Evolutionary conservation across 441 rosid species (phyloP), one percentile per base, ranked within the genome.

Genomic region (Eutrema salsugineum): DNA sequence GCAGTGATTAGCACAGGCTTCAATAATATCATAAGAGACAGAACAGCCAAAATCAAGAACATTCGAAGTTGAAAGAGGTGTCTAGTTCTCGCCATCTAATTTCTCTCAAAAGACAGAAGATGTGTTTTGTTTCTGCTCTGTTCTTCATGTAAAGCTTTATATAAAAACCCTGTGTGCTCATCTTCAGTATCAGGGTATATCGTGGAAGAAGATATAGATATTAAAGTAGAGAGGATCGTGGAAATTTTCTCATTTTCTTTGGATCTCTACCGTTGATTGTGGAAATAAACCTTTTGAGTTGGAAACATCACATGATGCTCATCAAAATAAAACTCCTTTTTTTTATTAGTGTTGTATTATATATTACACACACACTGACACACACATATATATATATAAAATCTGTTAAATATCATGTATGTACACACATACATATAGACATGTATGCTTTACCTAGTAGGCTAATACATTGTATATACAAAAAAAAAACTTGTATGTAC

Each of bases 221-320:
- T 54, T 68, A 68, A 53, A 75, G 36, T 20, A 51, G 43, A 61
- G 27, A 43, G 7, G 60, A 63, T 63, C 38, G 38, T 32, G 58
- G 73, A 43, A 40, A 39, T 11, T 46, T 50, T 55, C 16, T 36
- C 55, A 15, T 22, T 15, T n/a, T 15, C 75, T 76, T 76, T 76
- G n/a, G 19, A 76, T 76, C 22, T n/a, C 32, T 56, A 56, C 79
- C 79, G 75, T 76, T 76, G 75, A 70, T 69, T 76, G 79, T 76
- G 75, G 79, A 40, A 44, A 20, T 16, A 46, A 68, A 24, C 44
- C 73, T 63, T 76, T 76, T 55, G 71, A 9, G 75, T 75, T 76
- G 75, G 70, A 69, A 60, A 47, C 70, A 69, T 69, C 78, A 75
- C 42, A 68, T 68, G 72, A 65, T 57, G 73, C 57, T 60, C 73